phyloP scores from a whole-genome alignment of 306 rosid species.

The Trifolium dubium region DNA sequence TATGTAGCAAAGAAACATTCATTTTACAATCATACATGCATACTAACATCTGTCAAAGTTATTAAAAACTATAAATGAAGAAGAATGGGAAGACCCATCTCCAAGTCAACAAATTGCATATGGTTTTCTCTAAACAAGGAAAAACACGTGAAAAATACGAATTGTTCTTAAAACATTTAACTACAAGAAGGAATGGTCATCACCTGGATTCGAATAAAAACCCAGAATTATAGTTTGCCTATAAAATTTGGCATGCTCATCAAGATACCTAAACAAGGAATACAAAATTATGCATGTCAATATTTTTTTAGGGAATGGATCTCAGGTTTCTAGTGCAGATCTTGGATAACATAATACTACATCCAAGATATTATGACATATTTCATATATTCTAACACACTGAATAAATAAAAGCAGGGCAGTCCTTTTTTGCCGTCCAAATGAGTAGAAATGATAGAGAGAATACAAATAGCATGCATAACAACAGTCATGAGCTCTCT shows the following conservation, averaged over 20 bases:
- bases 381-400: neutral
- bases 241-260: constrained; percentile 71
- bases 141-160: constrained; percentile 24
- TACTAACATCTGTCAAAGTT: constrained; percentile 31
- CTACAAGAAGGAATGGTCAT: constrained; percentile 29
- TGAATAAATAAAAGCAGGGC: constrained; percentile 14
- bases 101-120: neutral
- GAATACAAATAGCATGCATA: constrained; percentile 30
- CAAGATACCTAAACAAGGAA: constrained; percentile 69
- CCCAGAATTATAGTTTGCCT: constrained; percentile 87
- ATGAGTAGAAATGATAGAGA: constrained; percentile 33
- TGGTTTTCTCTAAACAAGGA: constrained; percentile 17
- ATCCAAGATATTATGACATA: neutral
- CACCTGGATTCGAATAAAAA: constrained; percentile 75
- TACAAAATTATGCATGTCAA: constrained; percentile 30
- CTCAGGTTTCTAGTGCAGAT: constrained; percentile 18
- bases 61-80: constrained; percentile 23
- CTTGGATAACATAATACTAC: neutral
- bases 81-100: constrained; percentile 8
- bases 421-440: neutral
- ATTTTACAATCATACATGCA: constrained; percentile 29
- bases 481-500: neutral
- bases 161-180: constrained; percentile 9
- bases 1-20: constrained; percentile 6
- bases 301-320: neutral